A percentile compares a stretch with the other conserved stretches of the same genome.
These are phyloP conservation scores for Ilyonectria destructans DNA, from an alignment of 2,329 filamentous ascomycete genomes.

Conservation along the genomic window DNA sequence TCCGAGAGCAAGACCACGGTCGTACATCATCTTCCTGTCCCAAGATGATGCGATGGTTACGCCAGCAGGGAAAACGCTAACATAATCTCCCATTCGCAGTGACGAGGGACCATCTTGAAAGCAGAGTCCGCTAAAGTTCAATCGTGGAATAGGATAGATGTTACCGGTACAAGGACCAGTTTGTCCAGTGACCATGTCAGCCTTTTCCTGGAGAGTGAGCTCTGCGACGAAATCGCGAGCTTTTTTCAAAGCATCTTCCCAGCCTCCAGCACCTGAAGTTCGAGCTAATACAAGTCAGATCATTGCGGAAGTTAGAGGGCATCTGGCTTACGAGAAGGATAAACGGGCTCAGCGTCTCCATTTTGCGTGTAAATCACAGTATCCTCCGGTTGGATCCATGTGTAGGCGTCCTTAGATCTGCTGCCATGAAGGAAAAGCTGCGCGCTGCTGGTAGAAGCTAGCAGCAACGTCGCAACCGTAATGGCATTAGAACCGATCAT, in stretches of 20 bases:
- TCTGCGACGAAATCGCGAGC: conserved; percentile 52
- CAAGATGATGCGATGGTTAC: conserved; percentile 75
- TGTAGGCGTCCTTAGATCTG: too few relatives aligned
- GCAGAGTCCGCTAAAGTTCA: conserved; percentile 62
- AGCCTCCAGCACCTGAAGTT: conserved; percentile 40
- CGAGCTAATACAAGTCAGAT: too few relatives aligned
- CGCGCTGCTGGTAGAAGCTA: too few relatives aligned
- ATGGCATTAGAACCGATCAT: too few relatives aligned
- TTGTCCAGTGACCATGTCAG: conserved; percentile 53
- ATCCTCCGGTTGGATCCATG: too few relatives aligned
- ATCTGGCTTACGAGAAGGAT: too few relatives aligned
- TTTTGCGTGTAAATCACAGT: too few relatives aligned
- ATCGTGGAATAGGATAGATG: conserved; percentile 57
- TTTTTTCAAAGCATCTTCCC: conserved; percentile 56
- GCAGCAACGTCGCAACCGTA: too few relatives aligned
- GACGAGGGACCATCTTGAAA: conserved; percentile 56
- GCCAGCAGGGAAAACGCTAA: conserved; percentile 66
- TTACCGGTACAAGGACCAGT: conserved; percentile 55
- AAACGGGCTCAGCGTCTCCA: too few relatives aligned
- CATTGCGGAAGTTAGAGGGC: too few relatives aligned
- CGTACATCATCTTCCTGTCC: conserved; percentile 80
- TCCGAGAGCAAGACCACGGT: conserved; percentile 69
- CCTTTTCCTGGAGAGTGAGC: conserved; percentile 52
- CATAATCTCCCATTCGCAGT: conserved; percentile 57
- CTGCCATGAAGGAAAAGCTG: too few relatives aligned